Percentiles rank a stretch among this genome's conserved stretches.
Conservation (phyloP, 768 basidiomycete genomes). For the Dacryopinax primogenitus region DNA sequence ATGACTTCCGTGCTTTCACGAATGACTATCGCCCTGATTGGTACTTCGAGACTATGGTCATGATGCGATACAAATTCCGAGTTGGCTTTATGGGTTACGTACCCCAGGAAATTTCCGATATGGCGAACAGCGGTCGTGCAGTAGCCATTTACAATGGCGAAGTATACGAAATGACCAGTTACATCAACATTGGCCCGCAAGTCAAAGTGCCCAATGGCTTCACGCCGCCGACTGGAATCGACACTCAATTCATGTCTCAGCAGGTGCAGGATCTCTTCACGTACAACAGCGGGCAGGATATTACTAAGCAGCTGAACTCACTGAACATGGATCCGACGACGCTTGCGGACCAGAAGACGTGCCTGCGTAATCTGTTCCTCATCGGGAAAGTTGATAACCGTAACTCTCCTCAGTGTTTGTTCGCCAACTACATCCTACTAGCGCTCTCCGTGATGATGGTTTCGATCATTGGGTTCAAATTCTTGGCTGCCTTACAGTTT, state of each 20-base stretch:
- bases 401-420: conserved; percentile 79
- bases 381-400: conserved; percentile 88
- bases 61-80: conserved; percentile 80
- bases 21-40: conserved; percentile 92
- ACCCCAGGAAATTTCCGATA: conserved; percentile 55
- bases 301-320: conserved; percentile 59
- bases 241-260: conserved; percentile 60
- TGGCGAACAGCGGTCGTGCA: conserved; percentile 48
- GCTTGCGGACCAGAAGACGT: conserved; percentile 64
- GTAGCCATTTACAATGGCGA: conserved; percentile 79
- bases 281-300: conserved; percentile 57
- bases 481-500: conserved; percentile 81
- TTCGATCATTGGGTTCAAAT: conserved; percentile 89
- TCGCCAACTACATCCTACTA: conserved; percentile 82
- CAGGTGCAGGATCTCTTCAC: conserved; percentile 62
- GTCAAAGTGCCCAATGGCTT: conserved; percentile 38
- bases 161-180: conserved; percentile 77
- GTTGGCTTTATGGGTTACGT: conserved; percentile 81
- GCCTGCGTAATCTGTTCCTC: conserved; percentile 85
- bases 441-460: conserved; percentile 87
- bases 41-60: conserved; percentile 92
- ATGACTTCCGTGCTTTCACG: conserved; percentile 79
- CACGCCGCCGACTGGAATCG: conserved; percentile 31
- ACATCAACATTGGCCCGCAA: conserved; percentile 58
- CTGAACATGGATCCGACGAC: conserved; percentile 48